Evolutionary conservation across 768 basidiomycete species (phyloP).

Genomic region (Leucogyrophana mollusca): DNA sequence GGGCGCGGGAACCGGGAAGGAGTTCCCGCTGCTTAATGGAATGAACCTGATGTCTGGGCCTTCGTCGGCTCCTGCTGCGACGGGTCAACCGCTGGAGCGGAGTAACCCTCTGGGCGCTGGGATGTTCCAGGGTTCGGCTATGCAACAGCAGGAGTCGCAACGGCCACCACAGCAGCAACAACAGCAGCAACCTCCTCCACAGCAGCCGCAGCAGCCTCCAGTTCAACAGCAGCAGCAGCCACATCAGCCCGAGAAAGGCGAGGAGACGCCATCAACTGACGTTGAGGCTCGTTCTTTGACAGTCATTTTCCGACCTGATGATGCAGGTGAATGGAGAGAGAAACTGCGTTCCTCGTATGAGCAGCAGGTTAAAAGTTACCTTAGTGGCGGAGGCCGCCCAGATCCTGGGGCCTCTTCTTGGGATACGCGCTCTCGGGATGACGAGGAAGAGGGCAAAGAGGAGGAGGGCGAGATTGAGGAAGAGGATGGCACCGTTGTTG

Average conservation of each 20-base stretch:
- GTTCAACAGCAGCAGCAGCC: constrained; percentile 22
- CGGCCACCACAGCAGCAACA: constrained; percentile 20
- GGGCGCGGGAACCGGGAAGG: constrained; percentile 47
- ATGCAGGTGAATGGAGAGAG: constrained; percentile 85
- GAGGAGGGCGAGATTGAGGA: constrained; percentile 68
- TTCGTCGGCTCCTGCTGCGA: constrained; percentile 45
- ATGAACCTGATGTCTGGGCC: constrained; percentile 53
- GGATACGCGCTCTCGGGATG: constrained; percentile 54
- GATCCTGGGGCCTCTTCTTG: constrained; percentile 40
- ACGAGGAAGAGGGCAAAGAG: constrained; percentile 67
- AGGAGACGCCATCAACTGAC: constrained; percentile 12
- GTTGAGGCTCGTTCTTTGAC: constrained; percentile 38
- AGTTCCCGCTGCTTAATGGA: constrained; percentile 64
- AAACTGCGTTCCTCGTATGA: constrained; percentile 67
- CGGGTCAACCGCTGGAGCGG: constrained; percentile 52
- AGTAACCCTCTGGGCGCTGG: constrained; percentile 41
- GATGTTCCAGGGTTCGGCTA: constrained; percentile 38
- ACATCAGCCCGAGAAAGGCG: constrained; percentile 41
- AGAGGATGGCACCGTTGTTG: constrained; percentile 61
- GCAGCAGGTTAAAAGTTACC: constrained; percentile 24
- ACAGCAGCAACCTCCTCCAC: constrained; percentile 19
- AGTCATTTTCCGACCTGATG: constrained; percentile 86
- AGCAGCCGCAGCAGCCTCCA: constrained; percentile 24
- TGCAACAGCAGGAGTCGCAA: constrained; percentile 32
- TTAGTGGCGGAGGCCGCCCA: constrained; percentile 22